Evolutionary conservation across 2,329 filamentous ascomycete genomes (phyloP).

Genomic region (Myriangium duriaei): DNA sequence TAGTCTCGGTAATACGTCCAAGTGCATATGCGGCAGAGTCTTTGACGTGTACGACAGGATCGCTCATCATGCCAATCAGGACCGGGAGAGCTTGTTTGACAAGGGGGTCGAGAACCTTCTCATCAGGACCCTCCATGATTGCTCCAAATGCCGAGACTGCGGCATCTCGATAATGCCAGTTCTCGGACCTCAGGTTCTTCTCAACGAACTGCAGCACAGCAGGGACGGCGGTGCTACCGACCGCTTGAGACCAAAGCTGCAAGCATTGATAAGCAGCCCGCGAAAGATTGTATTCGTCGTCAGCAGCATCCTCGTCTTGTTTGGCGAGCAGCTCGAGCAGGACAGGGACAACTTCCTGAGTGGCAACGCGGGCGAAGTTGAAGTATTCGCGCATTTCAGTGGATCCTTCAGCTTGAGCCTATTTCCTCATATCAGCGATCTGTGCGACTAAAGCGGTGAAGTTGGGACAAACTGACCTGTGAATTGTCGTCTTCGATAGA

Average conservation of each 20-base stretch:
- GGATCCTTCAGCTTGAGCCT: constrained; percentile 53
- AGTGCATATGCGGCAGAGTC: constrained; percentile 94
- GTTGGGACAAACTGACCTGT: constrained; percentile 47
- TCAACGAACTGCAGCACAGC: constrained; percentile 88
- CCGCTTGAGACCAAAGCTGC: constrained; percentile 87
- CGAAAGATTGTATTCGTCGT: constrained; percentile 96
- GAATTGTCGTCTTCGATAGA: constrained; percentile 95
- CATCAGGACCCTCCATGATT: constrained; percentile 96
- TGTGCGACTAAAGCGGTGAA: no score
- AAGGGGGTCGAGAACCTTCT: constrained; percentile 80
- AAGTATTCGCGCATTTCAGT: constrained; percentile 85
- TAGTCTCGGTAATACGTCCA: constrained; percentile 88
- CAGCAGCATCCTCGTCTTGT: constrained; percentile 91
- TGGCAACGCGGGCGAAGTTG: constrained; percentile 89
- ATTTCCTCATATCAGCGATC: no score
- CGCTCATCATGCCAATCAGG: constrained; percentile 85
- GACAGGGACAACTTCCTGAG: constrained; percentile 86
- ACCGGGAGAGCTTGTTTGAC: constrained; percentile 92
- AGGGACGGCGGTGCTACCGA: constrained; percentile 69
- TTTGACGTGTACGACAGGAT: constrained; percentile 76
- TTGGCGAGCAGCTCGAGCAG: constrained; percentile 80
- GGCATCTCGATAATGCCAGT: constrained; percentile 92
- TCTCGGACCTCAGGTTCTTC: constrained; percentile 72
- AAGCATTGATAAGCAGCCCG: constrained; percentile 93
- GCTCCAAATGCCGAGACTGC: constrained; percentile 94